phyloP scores from a whole-genome alignment of 108 stramenopile genomes.

The Craspedostauros australis region DNA sequence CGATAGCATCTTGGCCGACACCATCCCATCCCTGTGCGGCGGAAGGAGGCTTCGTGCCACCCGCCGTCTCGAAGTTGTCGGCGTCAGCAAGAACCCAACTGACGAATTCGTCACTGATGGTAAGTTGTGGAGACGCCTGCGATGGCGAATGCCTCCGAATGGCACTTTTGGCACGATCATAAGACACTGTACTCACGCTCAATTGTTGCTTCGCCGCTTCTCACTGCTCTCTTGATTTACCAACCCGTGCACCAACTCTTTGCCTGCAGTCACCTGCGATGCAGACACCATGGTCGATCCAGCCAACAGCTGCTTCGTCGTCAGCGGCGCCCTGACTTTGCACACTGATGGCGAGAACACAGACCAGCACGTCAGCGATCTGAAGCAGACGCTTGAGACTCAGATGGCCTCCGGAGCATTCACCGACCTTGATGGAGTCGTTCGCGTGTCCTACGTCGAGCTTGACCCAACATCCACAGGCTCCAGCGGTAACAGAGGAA shows the following conservation, averaged over 20 bases:
- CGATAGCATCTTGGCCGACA: conserved; percentile 17
- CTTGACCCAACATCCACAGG: neutral
- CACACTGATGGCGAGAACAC: conserved; percentile 4
- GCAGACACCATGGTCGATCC: too few relatives aligned
- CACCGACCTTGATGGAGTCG: neutral
- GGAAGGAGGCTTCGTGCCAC: conserved; percentile 2
- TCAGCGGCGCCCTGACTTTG: conserved; percentile 17
- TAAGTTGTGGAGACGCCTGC: neutral
- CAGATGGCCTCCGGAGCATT: conserved; percentile 20
- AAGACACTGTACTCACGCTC: too few relatives aligned
- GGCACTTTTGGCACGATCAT: neutral
- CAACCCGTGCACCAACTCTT: neutral
- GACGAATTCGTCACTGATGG: conserved; percentile 15
- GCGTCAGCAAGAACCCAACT: conserved; percentile 18
- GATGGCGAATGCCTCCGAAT: neutral
- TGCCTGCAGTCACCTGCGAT: too few relatives aligned
- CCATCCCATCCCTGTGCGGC: conserved; percentile 5
- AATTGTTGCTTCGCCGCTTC: neutral
- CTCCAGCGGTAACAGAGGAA: neutral
- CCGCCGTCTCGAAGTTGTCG: conserved; percentile 18
- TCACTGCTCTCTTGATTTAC: neutral
- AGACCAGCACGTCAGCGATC: neutral
- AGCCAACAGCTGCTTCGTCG: conserved; percentile 14
- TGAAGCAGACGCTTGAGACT: conserved; percentile 5
- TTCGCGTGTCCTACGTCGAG: conserved; percentile 19